phyloP scores from a whole-genome alignment of 2,329 filamentous ascomycete genomes.

The Aureobasidium sp. region DNA sequence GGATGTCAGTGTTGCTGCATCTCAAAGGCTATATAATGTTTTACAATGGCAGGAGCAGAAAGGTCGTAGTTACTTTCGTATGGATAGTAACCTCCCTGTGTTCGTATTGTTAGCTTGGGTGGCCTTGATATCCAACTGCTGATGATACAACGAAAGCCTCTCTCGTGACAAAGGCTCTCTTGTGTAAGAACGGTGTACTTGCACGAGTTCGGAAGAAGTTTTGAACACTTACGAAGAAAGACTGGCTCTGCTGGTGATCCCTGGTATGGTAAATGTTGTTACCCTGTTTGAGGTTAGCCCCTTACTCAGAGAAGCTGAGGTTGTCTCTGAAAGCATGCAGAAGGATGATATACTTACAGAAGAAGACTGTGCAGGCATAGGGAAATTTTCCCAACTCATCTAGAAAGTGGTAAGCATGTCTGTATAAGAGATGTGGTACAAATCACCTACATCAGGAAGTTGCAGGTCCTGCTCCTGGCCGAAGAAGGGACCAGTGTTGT shows the following conservation, averaged over 20 bases:
- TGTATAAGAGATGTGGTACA: too few species aligned
- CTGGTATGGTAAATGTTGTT: background rate
- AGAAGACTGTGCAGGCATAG: too few species aligned
- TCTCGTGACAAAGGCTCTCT: too few species aligned
- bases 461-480: too few species aligned
- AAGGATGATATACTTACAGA: background rate
- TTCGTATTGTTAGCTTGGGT: background rate
- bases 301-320: background rate
- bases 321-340: background rate
- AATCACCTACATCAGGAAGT: too few species aligned
- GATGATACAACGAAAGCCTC: too few species aligned
- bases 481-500: too few species aligned
- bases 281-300: background rate
- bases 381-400: too few species aligned
- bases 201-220: background rate
- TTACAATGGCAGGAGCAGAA: background rate
- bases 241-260: background rate
- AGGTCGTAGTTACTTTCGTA: background rate
- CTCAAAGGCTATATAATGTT: background rate
- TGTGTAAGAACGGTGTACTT: too few species aligned
- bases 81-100: background rate
- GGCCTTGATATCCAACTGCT: too few species aligned
- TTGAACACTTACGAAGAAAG: background rate
- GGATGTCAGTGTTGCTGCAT: background rate
- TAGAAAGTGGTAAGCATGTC: too few species aligned